phyloP scores from a whole-genome alignment of 345 rosid species.

The Capsella bursapastoris region DNA sequence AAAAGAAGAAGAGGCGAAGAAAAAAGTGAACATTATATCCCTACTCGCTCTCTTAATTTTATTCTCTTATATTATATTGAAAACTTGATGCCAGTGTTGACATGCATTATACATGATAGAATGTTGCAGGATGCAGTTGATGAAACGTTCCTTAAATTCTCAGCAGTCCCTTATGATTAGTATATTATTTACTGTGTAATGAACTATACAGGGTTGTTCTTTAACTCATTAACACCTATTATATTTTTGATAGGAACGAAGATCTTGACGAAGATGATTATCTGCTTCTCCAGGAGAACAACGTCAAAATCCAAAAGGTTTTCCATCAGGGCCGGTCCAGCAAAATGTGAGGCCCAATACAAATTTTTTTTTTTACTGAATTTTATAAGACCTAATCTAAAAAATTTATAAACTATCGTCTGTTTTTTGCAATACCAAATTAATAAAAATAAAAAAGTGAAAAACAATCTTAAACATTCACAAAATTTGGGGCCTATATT shows the following conservation, averaged over 20 bases:
- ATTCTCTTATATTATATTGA: neutral
- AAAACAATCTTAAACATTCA: too few relatives aligned
- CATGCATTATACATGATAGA: neutral
- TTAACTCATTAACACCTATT: conserved; percentile 20
- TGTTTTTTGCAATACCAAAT: too few relatives aligned
- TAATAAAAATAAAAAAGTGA: too few relatives aligned
- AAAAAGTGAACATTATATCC: conserved; percentile 51
- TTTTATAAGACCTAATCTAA: too few relatives aligned
- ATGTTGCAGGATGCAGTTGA: neutral
- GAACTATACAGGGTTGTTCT: conserved; percentile 11
- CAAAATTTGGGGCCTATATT: too few relatives aligned
- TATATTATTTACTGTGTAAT: neutral
- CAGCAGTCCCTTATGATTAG: neutral
- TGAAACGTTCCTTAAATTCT: neutral
- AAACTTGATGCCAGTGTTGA: neutral
- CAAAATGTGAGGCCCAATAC: too few relatives aligned
- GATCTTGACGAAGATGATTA: conserved; percentile 97
- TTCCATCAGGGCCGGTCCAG: too few relatives aligned
- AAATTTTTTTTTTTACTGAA: too few relatives aligned
- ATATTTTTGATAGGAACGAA: conserved; percentile 60
- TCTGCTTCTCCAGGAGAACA: conserved; percentile 88
- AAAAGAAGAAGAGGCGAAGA: conserved; percentile 80
- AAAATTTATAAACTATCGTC: too few relatives aligned
- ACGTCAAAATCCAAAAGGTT: conserved; percentile 78
- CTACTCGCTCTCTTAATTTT: conserved; percentile 8